Percentiles rank a stretch among this genome's conserved stretches.
These are phyloP conservation scores for Apiotrichum mycotoxinovorans DNA, from an alignment of 1,284 basidiomycete genomes.

Conservation along the genomic window DNA sequence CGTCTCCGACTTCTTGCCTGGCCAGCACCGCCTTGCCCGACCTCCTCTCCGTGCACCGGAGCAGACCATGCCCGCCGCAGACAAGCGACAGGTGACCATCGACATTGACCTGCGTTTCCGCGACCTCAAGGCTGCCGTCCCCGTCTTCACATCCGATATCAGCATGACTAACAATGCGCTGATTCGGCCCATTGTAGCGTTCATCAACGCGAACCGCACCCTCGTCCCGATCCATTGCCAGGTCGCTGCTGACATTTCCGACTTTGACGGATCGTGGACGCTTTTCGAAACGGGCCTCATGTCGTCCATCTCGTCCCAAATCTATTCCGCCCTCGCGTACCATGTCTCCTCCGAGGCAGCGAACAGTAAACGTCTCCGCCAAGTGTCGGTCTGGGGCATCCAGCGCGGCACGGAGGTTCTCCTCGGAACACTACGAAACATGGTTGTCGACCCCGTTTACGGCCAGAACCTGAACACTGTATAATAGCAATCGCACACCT, in stretches of 20 bases:
- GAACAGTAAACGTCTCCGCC: conserved; percentile 79
- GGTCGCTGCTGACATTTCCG: conserved; percentile 69
- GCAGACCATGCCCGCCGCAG: conserved; percentile 16
- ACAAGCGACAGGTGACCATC: conserved; percentile 59
- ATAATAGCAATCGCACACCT: background rate
- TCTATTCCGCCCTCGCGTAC: conserved; percentile 84
- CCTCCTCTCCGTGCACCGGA: conserved; percentile 77
- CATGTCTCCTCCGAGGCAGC: conserved; percentile 78
- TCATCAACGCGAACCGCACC: conserved; percentile 93
- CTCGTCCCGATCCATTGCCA: conserved; percentile 85
- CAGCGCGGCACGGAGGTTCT: conserved; percentile 68
- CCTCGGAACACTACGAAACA: conserved; percentile 59
- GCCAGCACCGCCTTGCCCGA: conserved; percentile 78
- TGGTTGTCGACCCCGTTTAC: conserved; percentile 52
- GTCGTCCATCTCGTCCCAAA: conserved; percentile 51
- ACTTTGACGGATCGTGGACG: conserved; percentile 88
- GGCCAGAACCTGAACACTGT: conserved; percentile 11
- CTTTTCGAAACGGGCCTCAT: conserved; percentile 47
- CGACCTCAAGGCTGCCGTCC: conserved; percentile 93
- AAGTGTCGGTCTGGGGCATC: conserved; percentile 76
- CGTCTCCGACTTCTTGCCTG: conserved; percentile 67
- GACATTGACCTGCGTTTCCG: conserved; percentile 95
- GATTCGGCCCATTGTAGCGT: conserved; percentile 93
- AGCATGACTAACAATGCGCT: conserved; percentile 93
- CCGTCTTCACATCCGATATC: conserved; percentile 79